phyloP scores from a whole-genome alignment of 371 early-diverging fungal species.

The Mortierella sp. region DNA sequence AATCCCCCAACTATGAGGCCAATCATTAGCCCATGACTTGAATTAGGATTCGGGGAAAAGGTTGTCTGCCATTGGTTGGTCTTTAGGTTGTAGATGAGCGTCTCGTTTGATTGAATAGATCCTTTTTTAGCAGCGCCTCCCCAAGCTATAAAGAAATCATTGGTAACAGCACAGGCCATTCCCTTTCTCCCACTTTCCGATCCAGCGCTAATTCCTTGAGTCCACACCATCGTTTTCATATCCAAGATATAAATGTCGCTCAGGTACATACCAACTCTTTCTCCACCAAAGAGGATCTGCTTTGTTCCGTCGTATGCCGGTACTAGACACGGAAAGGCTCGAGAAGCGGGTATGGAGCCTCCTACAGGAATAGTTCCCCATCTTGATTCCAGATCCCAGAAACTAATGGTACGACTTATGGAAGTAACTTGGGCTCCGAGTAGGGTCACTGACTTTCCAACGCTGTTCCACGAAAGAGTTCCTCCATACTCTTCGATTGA shows the following conservation, averaged over 20 bases:
- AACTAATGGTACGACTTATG: too few species aligned
- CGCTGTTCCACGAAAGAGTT: too few species aligned
- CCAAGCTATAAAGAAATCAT: constrained; percentile 23
- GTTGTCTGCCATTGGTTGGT: constrained; percentile 6
- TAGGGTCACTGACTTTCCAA: too few species aligned
- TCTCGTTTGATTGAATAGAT: background rate
- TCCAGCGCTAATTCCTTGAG: background rate
- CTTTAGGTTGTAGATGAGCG: constrained; percentile 12
- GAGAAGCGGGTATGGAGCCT: too few species aligned
- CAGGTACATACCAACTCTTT: background rate
- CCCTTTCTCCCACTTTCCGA: background rate
- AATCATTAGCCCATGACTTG: too few species aligned
- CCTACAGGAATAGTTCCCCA: too few species aligned
- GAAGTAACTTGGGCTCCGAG: too few species aligned
- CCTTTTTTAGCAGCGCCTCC: constrained; percentile 6
- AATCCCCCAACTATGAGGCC: too few species aligned
- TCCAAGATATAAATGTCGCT: constrained; percentile 3
- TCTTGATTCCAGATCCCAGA: too few species aligned
- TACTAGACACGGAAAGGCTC: too few species aligned
- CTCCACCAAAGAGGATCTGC: constrained; percentile 1
- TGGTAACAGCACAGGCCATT: constrained; percentile 18
- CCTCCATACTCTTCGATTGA: too few species aligned
- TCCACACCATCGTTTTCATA: background rate
- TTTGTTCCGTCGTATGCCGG: background rate
- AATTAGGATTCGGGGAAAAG: too few species aligned